Evolutionary conservation across 306 rosid species (phyloP), one percentile per base, ranked within the genome.

Genomic region (Vicia villosa): DNA sequence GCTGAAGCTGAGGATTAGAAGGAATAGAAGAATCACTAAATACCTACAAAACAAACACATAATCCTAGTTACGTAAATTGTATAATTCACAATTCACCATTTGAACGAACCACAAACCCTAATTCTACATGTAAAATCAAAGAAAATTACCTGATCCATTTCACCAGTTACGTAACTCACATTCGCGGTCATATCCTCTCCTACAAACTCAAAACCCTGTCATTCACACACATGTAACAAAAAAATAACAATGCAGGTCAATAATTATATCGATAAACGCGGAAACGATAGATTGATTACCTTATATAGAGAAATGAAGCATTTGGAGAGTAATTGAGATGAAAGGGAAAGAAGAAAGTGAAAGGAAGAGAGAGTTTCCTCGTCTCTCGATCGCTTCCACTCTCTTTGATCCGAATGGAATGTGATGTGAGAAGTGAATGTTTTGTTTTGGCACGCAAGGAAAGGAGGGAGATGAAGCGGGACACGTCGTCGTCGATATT

Each of bases 1-100:
- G 51, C 16, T 78, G 89, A 56, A 72, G 41, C 47, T 81, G 86
- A 51, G 74, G 77, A 36, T 77, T 86, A 58, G 72, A 75, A 57
- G 82, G 65, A 40, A 77, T 49, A 63, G 83, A 37, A 32, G 41
- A 66, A 20, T 68, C 82, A 19, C 38, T 49, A 14, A 86, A 81
- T 36, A 81, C 96, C 96, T 85, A 69, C 40, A 62, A 50, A 64
- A 63, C 12, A 73, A 67, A 79, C 20, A 45, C 30, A n/a, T n/a
- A n/a, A n/a, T n/a, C n/a, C n/a, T n/a, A n/a, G n/a, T n/a, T n/a
- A n/a, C n/a, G n/a, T n/a, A n/a, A n/a, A n/a, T n/a, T n/a, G n/a
- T n/a, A n/a, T n/a, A n/a, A n/a, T n/a, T 30, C 15, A 55, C 8
- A 38, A 49, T 58, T 68, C 49, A 50, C 4, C 30, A 61, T 24